Conservation (phyloP, 371 early-diverging fungal species). For the Fennellomyces sp. region DNA sequence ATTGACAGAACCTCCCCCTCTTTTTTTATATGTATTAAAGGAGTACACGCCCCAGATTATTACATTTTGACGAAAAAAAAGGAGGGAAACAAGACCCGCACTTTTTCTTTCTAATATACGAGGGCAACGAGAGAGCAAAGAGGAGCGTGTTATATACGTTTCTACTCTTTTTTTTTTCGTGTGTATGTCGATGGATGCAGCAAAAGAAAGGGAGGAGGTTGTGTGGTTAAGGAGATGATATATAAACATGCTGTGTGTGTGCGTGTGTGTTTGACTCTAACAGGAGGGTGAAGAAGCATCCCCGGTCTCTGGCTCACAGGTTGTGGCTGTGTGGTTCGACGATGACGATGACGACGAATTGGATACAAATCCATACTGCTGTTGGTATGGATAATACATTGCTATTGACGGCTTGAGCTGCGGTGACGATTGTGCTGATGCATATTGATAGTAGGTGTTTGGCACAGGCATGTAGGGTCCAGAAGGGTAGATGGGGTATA, state of each 20-base stretch:
- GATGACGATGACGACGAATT: slow-evolving; percentile 7
- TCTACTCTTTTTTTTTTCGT: not conserved
- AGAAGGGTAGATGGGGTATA: slow-evolving; percentile 7
- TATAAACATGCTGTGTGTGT: not conserved
- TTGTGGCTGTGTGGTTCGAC: slow-evolving; percentile 2
- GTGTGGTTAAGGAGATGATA: not conserved
- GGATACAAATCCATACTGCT: not conserved
- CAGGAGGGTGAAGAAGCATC: slow-evolving; percentile 1
- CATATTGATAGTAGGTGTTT: not conserved
- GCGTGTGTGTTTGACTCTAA: not conserved
- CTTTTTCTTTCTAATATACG: too few relatives aligned
- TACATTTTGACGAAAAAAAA: too few relatives aligned
- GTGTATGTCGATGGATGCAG: not conserved
- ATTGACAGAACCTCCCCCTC: too few relatives aligned
- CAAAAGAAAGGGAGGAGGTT: not conserved
- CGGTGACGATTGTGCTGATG: slow-evolving; percentile 14
- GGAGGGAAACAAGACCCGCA: too few relatives aligned
- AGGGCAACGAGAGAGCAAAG: too few relatives aligned
- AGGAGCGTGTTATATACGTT: too few relatives aligned
- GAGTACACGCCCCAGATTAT: too few relatives aligned
- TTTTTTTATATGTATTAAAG: too few relatives aligned
- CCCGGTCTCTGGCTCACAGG: not conserved
- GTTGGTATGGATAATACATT: slow-evolving; percentile 13
- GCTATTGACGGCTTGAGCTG: not conserved
- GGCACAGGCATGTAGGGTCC: not conserved